phyloP scores from a whole-genome alignment of 495 filamentous ascomycete genomes.

The Aspergillus haitiensis region DNA sequence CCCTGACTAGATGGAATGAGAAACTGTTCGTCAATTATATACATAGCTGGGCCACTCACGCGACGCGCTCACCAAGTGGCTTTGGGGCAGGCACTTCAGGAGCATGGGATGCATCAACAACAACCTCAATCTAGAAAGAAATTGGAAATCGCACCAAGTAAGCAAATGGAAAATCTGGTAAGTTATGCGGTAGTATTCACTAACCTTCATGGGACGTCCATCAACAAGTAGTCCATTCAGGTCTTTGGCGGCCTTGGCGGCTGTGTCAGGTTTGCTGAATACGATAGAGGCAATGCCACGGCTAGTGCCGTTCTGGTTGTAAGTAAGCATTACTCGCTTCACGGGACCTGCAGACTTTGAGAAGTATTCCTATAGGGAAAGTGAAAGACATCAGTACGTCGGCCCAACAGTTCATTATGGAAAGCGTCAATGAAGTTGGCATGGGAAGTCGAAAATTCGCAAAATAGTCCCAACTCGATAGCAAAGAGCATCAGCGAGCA shows the following conservation, averaged over 20 bases:
- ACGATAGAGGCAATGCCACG: conserved; percentile 81
- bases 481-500: conserved; percentile 67
- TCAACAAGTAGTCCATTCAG: conserved; percentile 89
- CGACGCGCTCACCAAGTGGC: conserved; percentile 81
- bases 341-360: conserved; percentile 81
- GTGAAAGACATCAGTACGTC: conserved; percentile 44
- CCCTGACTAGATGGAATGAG: conserved; percentile 48
- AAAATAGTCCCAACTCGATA: conserved; percentile 28
- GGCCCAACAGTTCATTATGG: conserved; percentile 27
- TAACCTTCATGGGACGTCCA: conserved; percentile 84
- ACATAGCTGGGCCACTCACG: conserved; percentile 48
- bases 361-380: conserved; percentile 87
- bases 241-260: conserved; percentile 74
- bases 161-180: not conserved
- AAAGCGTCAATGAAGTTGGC: conserved; percentile 25
- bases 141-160: conserved; percentile 3
- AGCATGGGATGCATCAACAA: conserved; percentile 73
- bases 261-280: conserved; percentile 75
- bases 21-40: not conserved
- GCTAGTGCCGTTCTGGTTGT: conserved; percentile 87
- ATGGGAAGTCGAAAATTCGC: conserved; percentile 32
- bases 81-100: conserved; percentile 65
- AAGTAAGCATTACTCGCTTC: conserved; percentile 83
- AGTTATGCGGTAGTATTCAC: conserved; percentile 5
- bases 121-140: conserved; percentile 70